phyloP scores from a whole-genome alignment of 192 early-diverging fungal genomes.

The Gorgonomyces haynaldii region DNA sequence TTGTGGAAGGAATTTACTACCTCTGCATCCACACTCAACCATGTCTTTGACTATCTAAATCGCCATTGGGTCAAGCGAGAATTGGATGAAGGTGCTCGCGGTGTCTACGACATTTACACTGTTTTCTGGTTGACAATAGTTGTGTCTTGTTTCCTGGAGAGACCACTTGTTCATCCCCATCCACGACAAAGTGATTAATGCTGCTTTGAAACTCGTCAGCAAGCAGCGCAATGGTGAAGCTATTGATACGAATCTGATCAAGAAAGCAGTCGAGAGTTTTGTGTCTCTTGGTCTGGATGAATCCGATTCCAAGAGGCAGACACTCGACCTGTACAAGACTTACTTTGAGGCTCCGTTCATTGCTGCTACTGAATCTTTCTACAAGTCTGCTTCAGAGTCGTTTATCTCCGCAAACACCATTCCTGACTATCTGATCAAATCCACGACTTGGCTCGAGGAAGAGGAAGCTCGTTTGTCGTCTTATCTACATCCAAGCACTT shows the following conservation, averaged over 20 bases:
- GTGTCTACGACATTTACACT: conserved; percentile 85
- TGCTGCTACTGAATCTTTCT: conserved; percentile 72
- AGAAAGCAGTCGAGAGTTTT: conserved; percentile 83
- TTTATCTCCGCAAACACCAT: conserved; percentile 84
- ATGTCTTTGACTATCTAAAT: conserved; percentile 91
- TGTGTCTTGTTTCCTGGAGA: conserved; percentile 77
- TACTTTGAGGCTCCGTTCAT: conserved; percentile 81
- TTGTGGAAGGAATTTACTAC: conserved; percentile 85
- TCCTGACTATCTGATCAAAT: conserved; percentile 93
- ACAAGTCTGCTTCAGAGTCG: conserved; percentile 77
- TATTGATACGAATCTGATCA: conserved; percentile 72
- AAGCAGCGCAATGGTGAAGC: conserved; percentile 80
- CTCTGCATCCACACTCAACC: conserved; percentile 73
- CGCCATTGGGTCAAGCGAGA: conserved; percentile 95
- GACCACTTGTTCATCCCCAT: conserved; percentile 56
- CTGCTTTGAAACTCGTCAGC: conserved; percentile 70
- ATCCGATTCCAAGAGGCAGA: conserved; percentile 63
- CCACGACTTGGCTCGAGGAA: conserved; percentile 58
- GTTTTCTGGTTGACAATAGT: conserved; percentile 30
- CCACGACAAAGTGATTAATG: conserved; percentile 18
- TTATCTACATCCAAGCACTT: conserved; percentile 75
- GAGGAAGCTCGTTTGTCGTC: conserved; percentile 82
- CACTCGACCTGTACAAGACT: conserved; percentile 74
- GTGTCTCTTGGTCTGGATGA: conserved; percentile 75
- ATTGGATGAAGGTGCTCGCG: conserved; percentile 83